A percentile compares a stretch with the other conserved stretches of the same genome.
These are phyloP conservation scores for Acrocalymma vagum DNA, from an alignment of 2,329 filamentous ascomycete species.

Conservation along the genomic window DNA sequence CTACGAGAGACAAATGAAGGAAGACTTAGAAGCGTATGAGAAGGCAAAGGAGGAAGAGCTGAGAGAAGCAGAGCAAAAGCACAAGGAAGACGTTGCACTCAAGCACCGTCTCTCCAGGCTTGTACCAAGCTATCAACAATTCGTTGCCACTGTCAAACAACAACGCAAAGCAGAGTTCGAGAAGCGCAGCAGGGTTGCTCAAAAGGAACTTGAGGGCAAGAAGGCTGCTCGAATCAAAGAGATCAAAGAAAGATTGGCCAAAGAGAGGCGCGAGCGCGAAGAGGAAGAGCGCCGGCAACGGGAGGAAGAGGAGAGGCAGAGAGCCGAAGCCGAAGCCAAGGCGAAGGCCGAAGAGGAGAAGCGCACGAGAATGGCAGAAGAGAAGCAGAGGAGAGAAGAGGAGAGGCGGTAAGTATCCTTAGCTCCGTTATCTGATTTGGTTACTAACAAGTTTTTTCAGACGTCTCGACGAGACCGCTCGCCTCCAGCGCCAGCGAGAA, in stretches of 20 bases:
- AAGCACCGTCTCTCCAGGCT: constrained; percentile 91
- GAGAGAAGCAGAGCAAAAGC: constrained; percentile 82
- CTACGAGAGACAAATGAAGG: constrained; percentile 82
- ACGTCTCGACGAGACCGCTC: constrained; percentile 69
- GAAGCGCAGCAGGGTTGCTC: constrained; percentile 88
- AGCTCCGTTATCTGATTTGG: constrained; percentile 12
- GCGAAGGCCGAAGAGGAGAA: constrained; percentile 81
- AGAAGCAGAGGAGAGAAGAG: constrained; percentile 68
- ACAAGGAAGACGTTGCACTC: constrained; percentile 89
- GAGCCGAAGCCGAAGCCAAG: constrained; percentile 86
- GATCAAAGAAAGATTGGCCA: constrained; percentile 80
- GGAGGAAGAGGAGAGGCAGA: constrained; percentile 86
- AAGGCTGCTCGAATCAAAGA: constrained; percentile 89
- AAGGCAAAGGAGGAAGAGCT: constrained; percentile 79
- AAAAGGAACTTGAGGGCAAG: constrained; percentile 91
- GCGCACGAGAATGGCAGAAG: constrained; percentile 76
- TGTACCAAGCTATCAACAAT: constrained; percentile 83
- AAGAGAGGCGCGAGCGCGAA: constrained; percentile 85
- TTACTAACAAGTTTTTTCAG: constrained; percentile 55
- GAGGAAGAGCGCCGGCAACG: constrained; percentile 79
- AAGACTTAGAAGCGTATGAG: constrained; percentile 83
- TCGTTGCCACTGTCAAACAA: constrained; percentile 83
- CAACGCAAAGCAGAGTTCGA: constrained; percentile 95
- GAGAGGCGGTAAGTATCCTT: constrained; percentile 62
- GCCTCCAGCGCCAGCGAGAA: constrained; percentile 79